Percentiles rank a stretch among this genome's conserved stretches.
Conservation (phyloP, 2,329 filamentous ascomycete genomes). For the Fusarium sp. region DNA sequence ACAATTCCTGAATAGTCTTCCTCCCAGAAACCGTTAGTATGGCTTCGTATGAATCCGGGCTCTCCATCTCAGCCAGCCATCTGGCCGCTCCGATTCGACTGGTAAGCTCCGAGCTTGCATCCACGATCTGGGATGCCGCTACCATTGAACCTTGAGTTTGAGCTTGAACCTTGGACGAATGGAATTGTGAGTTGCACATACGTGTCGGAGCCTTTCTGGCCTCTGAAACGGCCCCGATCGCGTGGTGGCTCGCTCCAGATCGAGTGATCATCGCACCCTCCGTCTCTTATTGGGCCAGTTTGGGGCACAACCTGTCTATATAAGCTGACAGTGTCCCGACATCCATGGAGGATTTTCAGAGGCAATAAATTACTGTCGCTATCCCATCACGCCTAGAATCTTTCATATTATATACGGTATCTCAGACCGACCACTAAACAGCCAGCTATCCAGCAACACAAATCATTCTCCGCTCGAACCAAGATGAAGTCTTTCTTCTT, state of each 20-base stretch:
- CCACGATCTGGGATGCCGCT: not conserved
- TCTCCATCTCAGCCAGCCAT: not conserved
- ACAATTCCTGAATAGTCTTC: not conserved
- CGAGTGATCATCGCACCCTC: not conserved
- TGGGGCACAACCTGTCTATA: not conserved
- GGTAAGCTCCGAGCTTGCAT: not conserved
- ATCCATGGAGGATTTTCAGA: accelerated
- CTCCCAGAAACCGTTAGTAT: not conserved
- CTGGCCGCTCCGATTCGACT: not conserved
- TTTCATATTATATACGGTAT: not conserved
- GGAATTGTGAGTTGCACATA: not conserved
- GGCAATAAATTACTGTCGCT: not conserved
- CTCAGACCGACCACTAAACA: not conserved
- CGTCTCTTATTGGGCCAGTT: accelerated
- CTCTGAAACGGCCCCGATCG: not conserved
- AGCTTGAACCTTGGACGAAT: not conserved
- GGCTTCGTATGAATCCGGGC: not conserved
- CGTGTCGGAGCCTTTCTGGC: not conserved
- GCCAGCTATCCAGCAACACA: not conserved
- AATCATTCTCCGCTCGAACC: no score
- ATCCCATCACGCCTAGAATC: not conserved
- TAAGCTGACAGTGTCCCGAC: not conserved
- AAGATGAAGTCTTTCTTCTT: constrained; percentile 26
- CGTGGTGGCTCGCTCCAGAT: not conserved
- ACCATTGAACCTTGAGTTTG: constrained; percentile 12